Percentiles rank a stretch among this genome's conserved stretches.
phyloP scores from a whole-genome alignment of 768 basidiomycete species.

The Naganishia onofrii region DNA sequence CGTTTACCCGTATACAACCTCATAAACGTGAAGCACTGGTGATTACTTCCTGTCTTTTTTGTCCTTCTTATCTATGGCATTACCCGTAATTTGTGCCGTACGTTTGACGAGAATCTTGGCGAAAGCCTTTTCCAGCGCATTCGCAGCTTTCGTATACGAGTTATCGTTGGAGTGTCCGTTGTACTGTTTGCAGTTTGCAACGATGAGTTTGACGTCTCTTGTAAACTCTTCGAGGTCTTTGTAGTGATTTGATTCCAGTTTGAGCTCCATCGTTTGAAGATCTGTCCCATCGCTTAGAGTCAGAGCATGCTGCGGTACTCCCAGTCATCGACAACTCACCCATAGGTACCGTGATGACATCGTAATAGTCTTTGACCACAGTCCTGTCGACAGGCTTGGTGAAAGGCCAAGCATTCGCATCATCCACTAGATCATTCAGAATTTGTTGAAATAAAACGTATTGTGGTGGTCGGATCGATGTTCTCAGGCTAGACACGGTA shows the following conservation, averaged over 20 bases:
- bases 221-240: constrained; percentile 68
- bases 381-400: constrained; percentile 70
- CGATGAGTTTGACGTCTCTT: constrained; percentile 76
- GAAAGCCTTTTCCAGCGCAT: constrained; percentile 74
- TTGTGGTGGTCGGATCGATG: constrained; percentile 58
- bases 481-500: constrained; percentile 45
- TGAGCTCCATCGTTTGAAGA: constrained; percentile 80
- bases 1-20: no score
- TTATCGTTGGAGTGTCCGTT: constrained; percentile 68
- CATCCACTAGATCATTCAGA: constrained; percentile 71
- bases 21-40: not conserved
- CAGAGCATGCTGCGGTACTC: not conserved
- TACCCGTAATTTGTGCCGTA: constrained; percentile 32
- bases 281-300: constrained; percentile 57
- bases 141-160: constrained; percentile 79
- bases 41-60: constrained; percentile 21
- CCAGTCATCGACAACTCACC: constrained; percentile 58
- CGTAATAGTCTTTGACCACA: constrained; percentile 84
- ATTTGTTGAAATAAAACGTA: constrained; percentile 71
- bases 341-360: constrained; percentile 87
- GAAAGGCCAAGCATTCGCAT: constrained; percentile 86
- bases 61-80: constrained; percentile 20
- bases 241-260: constrained; percentile 85
- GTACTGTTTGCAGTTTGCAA: constrained; percentile 83
- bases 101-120: constrained; percentile 52